Evolutionary conservation across 1,284 basidiomycete species (phyloP), one percentile per base, ranked within the genome.

Genomic region (Irpex rosettiformis): DNA sequence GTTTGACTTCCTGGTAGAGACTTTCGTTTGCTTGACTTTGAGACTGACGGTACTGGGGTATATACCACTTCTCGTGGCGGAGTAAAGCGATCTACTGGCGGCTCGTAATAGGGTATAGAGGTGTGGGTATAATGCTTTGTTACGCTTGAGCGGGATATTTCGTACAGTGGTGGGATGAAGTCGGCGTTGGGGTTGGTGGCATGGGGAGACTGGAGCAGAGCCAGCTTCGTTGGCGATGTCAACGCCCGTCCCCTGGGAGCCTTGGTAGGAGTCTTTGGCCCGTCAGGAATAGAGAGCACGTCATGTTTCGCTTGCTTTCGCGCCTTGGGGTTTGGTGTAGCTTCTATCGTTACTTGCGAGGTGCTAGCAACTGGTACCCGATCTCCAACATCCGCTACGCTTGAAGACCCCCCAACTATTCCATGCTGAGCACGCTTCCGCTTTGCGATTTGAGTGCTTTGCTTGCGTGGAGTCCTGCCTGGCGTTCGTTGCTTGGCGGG

Each of bases 1-100:
- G 37, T 28, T 4, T 18, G 29, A 48, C 56, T 56, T 28, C 45
- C 4, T 4, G 66, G 59, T 1, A 64, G 37, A 1, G 70, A 65
- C 54, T 74, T 77, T 47, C 75, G 75, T 56, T 73, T 76, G 59
- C 72, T 64, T 5, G 75, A 71, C 61, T 73, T 77, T 3, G 72
- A 70, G 1, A 70, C 64, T 43, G 67, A 66, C 7, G 70, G 69
- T 8, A 67, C 57, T 16, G 84, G 78, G 3, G 78, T 77, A 56
- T 81, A 68, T 54, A 82, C 71, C 47, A 88, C 77, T 62, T 85
- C 81, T 45, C 82, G 78, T 0, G 88, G 88, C 1, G 88, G 85
- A 0, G 85, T 87, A 66, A 87, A 87, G n/a, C 81, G 77, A 57
- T 86, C 85, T 0, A 67, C 64, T 0, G 86, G 86, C 0, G 85